These are phyloP conservation scores for Leccinum variicolor DNA, from an alignment of 768 basidiomycete species.

Conservation along the genomic window DNA sequence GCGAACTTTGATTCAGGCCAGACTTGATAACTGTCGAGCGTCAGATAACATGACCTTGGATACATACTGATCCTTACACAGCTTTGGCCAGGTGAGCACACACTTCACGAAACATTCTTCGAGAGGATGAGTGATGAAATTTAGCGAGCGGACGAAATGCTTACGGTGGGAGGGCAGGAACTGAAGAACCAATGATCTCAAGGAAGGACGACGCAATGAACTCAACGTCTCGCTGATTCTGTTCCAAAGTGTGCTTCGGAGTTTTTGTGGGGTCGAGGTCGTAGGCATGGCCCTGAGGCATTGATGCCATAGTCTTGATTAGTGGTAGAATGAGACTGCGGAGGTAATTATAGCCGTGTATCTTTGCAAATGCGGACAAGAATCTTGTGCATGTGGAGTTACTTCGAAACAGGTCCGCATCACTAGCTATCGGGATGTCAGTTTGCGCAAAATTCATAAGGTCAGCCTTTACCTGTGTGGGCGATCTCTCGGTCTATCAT, in stretches of 20 bases:
- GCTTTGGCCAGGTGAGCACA: conserved; percentile 75
- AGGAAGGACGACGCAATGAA: conserved; percentile 74
- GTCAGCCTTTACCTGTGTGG: conserved; percentile 54
- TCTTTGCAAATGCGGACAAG: conserved; percentile 78
- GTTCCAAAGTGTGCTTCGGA: conserved; percentile 53
- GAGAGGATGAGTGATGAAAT: neutral
- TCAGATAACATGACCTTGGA: conserved; percentile 12
- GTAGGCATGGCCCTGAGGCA: conserved; percentile 72
- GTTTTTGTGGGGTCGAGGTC: conserved; percentile 72
- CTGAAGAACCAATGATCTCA: conserved; percentile 67
- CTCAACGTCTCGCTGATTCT: conserved; percentile 71
- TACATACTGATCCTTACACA: conserved; percentile 52
- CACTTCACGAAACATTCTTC: conserved; percentile 83
- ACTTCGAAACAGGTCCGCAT: conserved; percentile 79
- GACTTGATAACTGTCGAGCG: conserved; percentile 45
- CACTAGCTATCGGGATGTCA: conserved; percentile 52
- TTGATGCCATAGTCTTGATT: conserved; percentile 66
- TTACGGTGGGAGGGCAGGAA: conserved; percentile 70
- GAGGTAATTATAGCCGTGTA: conserved; percentile 93
- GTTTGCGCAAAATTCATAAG: neutral
- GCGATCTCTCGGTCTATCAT: conserved; percentile 86
- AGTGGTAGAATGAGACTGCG: conserved; percentile 74
- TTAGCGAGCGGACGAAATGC: conserved; percentile 24
- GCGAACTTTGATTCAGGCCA: conserved; percentile 82
- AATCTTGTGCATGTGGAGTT: conserved; percentile 89